Evolutionary conservation across 257 asterid genomes (phyloP).

Genomic region (Lithospermum erythrorhizon): DNA sequence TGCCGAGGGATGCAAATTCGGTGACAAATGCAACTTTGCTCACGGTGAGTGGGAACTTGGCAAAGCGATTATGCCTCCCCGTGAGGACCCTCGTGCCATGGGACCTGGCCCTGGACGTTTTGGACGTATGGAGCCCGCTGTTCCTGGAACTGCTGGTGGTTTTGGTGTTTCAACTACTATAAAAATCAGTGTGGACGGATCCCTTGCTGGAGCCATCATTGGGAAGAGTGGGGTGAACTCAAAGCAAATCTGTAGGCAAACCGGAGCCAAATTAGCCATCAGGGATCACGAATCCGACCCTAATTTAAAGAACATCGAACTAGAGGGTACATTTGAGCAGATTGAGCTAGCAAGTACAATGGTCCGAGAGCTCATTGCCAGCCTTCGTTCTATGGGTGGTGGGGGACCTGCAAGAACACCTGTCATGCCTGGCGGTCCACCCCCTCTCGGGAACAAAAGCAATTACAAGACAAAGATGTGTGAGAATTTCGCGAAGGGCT

Average conservation of each 20-base stretch:
- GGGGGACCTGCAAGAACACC: slow-evolving; percentile 33
- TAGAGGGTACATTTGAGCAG: slow-evolving; percentile 80
- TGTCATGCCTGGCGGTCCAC: slow-evolving; percentile 31
- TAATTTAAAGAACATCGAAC: slow-evolving; percentile 69
- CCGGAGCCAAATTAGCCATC: slow-evolving; percentile 69
- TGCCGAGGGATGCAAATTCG: slow-evolving; percentile 88
- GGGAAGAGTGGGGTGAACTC: slow-evolving; percentile 92
- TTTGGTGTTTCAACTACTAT: slow-evolving; percentile 76
- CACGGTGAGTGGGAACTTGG: slow-evolving; percentile 96
- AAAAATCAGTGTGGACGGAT: slow-evolving; percentile 74
- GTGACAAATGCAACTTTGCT: slow-evolving; percentile 80
- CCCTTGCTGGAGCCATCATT: slow-evolving; percentile 79
- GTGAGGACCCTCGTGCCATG: slow-evolving; percentile 40
- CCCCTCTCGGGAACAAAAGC: slow-evolving; percentile 35
- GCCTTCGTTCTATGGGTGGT: slow-evolving; percentile 35
- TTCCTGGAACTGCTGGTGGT: slow-evolving; percentile 45
- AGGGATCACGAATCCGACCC: slow-evolving; percentile 71
- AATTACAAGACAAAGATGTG: slow-evolving; percentile 75
- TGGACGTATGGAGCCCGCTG: slow-evolving; percentile 35
- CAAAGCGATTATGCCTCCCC: slow-evolving; percentile 34
- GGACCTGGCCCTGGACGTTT: slow-evolving; percentile 41
- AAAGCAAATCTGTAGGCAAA: slow-evolving; percentile 75
- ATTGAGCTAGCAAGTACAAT: slow-evolving; percentile 59
- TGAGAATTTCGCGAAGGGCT: slow-evolving; percentile 66
- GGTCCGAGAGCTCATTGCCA: slow-evolving; percentile 66